Evolutionary conservation across 2,329 filamentous ascomycete genomes (phyloP).

Genomic region (Colletotrichum agaves): DNA sequence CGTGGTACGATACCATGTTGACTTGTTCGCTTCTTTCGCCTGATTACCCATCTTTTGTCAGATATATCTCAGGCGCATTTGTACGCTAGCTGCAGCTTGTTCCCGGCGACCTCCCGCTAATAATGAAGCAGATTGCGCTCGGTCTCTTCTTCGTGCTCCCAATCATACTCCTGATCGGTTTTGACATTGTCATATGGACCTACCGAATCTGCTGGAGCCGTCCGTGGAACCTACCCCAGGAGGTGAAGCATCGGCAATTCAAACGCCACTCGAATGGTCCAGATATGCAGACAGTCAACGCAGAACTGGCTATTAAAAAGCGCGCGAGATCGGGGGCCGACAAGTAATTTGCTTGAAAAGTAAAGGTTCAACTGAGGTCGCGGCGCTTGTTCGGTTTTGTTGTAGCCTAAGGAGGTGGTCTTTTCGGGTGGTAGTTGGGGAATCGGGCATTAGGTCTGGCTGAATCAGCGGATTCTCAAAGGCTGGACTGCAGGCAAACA

Average conservation of each 20-base stretch:
- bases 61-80: conserved; percentile 51
- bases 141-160: conserved; percentile 60
- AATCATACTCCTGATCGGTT: conserved; percentile 57
- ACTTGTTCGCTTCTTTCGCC: conserved; percentile 30
- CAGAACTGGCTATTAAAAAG: background rate
- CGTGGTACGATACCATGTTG: conserved; percentile 39
- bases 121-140: conserved; percentile 50
- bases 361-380: too few relatives aligned
- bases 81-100: conserved; percentile 43
- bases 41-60: conserved; percentile 47
- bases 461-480: too few relatives aligned
- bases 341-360: too few relatives aligned
- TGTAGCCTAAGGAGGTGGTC: too few relatives aligned
- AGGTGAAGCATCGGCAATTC: conserved; percentile 1
- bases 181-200: conserved; percentile 64
- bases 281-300: background rate
- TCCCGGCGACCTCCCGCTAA: conserved; percentile 10
- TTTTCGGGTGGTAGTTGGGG: too few relatives aligned
- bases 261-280: background rate
- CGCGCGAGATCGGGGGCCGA: background rate
- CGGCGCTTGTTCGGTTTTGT: too few relatives aligned
- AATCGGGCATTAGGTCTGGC: too few relatives aligned
- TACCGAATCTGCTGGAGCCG: conserved; percentile 55
- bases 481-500: too few relatives aligned
- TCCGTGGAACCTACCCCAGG: conserved; percentile 10